Evolutionary conservation across 169 alveolate genomes (phyloP).

Genomic region (Cryptosporidium parvum): DNA sequence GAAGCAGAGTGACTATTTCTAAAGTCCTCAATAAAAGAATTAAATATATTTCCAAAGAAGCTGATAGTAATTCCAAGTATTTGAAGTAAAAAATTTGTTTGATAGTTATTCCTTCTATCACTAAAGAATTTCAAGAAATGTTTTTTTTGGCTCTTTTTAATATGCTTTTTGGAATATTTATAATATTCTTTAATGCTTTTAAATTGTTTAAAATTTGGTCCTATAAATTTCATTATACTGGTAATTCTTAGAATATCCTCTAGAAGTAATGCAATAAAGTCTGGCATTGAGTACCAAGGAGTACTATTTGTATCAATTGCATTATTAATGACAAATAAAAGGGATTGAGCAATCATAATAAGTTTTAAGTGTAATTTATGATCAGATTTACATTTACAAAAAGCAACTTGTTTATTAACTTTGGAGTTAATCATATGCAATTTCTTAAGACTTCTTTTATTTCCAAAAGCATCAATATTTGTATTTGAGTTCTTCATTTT

Average conservation of each 20-base stretch:
- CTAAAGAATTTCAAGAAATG: constrained; percentile 28
- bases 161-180: constrained; percentile 19
- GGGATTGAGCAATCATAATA: constrained; percentile 40
- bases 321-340: constrained; percentile 23
- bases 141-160: neutral
- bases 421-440: constrained; percentile 52
- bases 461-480: neutral
- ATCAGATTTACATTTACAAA: constrained; percentile 34
- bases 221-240: constrained; percentile 45
- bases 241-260: constrained; percentile 47
- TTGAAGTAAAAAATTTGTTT: constrained; percentile 47
- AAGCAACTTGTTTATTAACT: constrained; percentile 23
- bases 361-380: constrained; percentile 4
- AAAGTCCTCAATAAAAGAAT: constrained; percentile 22
- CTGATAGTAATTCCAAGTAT: constrained; percentile 33
- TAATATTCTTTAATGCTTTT: constrained; percentile 32
- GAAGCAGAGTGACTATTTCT: neutral
- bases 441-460: neutral
- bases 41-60: constrained; percentile 48
- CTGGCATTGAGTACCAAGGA: constrained; percentile 62
- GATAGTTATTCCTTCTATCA: constrained; percentile 45
- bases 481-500: neutral
- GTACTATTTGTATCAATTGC: constrained; percentile 19
- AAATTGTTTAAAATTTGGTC: constrained; percentile 7
- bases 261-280: constrained; percentile 31